Conservation (phyloP, 768 basidiomycete genomes). For the Hericium rajendrae region DNA sequence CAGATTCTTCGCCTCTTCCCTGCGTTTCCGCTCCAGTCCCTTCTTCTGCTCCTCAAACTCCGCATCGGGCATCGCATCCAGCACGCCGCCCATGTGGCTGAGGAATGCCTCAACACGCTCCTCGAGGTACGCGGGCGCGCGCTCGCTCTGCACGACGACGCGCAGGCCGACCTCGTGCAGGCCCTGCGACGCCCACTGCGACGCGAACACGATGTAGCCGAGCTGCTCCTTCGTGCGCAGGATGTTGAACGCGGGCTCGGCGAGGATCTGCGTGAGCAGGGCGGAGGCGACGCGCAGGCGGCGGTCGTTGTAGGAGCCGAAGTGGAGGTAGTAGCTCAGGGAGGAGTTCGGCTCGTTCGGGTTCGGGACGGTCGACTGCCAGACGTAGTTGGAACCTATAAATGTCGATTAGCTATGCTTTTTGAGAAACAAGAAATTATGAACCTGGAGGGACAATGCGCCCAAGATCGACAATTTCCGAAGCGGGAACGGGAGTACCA, state of each 20-base stretch:
- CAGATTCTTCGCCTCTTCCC: conserved; percentile 84
- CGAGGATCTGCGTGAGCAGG: conserved; percentile 73
- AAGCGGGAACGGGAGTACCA: conserved; percentile 27
- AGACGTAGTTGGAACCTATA: conserved; percentile 62
- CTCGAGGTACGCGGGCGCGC: conserved; percentile 71
- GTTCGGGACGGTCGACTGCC: conserved; percentile 63
- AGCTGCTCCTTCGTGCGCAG: conserved; percentile 93
- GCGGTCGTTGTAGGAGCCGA: conserved; percentile 60
- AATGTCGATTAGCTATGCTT: not conserved
- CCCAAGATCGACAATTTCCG: too few relatives aligned
- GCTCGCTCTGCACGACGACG: conserved; percentile 85
- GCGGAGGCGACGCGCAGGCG: conserved; percentile 54
- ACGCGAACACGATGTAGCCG: conserved; percentile 79
- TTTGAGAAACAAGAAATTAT: not conserved
- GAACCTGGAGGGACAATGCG: too few relatives aligned
- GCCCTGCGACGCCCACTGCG: conserved; percentile 47
- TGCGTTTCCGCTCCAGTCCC: conserved; percentile 71
- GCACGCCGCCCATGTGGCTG: conserved; percentile 52
- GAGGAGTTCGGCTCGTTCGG: conserved; percentile 81
- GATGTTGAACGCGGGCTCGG: conserved; percentile 87
- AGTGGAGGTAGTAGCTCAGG: conserved; percentile 76
- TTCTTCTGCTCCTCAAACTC: conserved; percentile 74
- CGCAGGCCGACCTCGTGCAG: conserved; percentile 66
- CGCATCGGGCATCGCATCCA: conserved; percentile 59
- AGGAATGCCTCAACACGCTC: conserved; percentile 84